Evolutionary conservation across 306 rosid species (phyloP).

Genomic region (Dalbergia cochinchinensis): DNA sequence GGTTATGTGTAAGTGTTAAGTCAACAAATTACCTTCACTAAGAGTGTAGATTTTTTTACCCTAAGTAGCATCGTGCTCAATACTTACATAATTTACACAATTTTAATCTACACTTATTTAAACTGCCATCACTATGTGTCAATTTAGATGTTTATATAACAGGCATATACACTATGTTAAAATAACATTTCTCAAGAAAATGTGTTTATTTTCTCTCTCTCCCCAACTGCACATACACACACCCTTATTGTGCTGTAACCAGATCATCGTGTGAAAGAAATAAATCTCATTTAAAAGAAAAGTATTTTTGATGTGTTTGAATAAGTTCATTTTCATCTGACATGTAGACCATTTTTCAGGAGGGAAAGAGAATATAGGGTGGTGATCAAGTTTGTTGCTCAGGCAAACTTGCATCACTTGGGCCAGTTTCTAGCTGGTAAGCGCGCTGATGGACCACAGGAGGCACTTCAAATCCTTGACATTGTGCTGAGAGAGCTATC

Average conservation of each 20-base stretch:
- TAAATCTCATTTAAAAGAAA: neutral
- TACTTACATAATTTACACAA: too few relatives aligned
- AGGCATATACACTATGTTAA: too few relatives aligned
- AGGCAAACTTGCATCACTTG: constrained; percentile 93
- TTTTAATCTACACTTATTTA: too few relatives aligned
- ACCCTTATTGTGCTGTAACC: constrained; percentile 1
- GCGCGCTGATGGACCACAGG: constrained; percentile 92
- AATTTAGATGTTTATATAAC: too few relatives aligned
- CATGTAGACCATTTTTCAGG: constrained; percentile 53
- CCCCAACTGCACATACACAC: neutral
- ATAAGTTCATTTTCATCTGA: constrained; percentile 34
- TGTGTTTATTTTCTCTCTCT: neutral
- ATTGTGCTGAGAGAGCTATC: constrained; percentile 89
- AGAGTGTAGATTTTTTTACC: too few relatives aligned
- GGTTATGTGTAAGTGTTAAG: too few relatives aligned
- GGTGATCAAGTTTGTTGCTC: constrained; percentile 88
- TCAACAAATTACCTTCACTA: too few relatives aligned
- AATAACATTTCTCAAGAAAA: neutral
- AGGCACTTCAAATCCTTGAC: constrained; percentile 93
- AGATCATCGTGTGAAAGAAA: neutral
- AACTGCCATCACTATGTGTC: too few relatives aligned
- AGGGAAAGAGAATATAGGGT: constrained; percentile 83
- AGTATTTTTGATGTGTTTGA: constrained; percentile 11
- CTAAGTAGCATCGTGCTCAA: too few relatives aligned
- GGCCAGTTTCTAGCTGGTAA: constrained; percentile 93